phyloP scores from a whole-genome alignment of 352 stramenopile species.

The Phytophthora macrochlamydospora region DNA sequence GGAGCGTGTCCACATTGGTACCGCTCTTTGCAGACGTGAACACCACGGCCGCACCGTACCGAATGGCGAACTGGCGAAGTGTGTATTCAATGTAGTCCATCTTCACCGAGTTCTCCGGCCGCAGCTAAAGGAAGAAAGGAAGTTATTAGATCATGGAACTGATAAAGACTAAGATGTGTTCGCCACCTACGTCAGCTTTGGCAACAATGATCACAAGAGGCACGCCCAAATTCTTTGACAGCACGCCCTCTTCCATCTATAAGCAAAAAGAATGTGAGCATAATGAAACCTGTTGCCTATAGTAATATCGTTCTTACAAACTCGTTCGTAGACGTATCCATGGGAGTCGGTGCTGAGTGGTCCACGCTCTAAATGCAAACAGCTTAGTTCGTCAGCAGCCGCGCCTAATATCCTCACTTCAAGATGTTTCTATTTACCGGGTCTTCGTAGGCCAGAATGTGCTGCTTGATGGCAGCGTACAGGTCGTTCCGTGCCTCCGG shows the following conservation, averaged over 20 bases:
- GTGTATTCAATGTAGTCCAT: conserved; percentile 88
- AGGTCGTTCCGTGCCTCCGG: conserved; percentile 60
- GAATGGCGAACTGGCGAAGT: conserved; percentile 78
- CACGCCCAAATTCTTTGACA: conserved; percentile 82
- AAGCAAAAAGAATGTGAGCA: conserved; percentile 1
- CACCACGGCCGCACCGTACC: conserved; percentile 75
- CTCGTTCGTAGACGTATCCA: conserved; percentile 66
- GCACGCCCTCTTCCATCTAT: conserved; percentile 77
- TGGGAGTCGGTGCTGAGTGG: conserved; percentile 48
- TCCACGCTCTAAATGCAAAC: conserved; percentile 51
- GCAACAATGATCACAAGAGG: conserved; percentile 74
- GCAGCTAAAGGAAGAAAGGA: conserved; percentile 36
- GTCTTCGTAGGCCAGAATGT: conserved; percentile 81
- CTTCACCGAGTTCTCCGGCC: conserved; percentile 81
- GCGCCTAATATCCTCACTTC: conserved; percentile 2
- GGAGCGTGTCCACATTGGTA: conserved; percentile 72
- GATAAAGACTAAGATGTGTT: too few relatives aligned
- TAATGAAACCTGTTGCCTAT: neutral
- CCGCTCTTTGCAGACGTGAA: conserved; percentile 86
- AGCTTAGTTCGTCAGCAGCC: neutral
- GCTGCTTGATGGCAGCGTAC: conserved; percentile 67
- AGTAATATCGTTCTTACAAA: conserved; percentile 54
- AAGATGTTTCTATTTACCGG: conserved; percentile 41
- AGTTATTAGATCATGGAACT: too few relatives aligned
- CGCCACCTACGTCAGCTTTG: conserved; percentile 71